Evolutionary conservation across 257 asterid genomes (phyloP), one percentile per base, ranked within the genome.

Genomic region (Lycium ferocissimum): DNA sequence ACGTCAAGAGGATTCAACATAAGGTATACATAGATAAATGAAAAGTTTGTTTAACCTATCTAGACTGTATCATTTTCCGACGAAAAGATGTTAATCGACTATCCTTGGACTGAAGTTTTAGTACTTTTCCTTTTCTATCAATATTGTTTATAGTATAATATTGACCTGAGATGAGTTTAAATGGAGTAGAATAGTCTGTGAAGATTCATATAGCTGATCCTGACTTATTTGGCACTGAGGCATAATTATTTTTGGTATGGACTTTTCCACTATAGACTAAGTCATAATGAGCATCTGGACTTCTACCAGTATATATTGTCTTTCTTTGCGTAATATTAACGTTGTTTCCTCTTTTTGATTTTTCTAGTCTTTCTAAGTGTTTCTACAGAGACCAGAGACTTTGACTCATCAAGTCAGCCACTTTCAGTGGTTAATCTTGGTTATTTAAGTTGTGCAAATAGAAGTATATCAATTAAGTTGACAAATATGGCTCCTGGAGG

Each of bases 401-500:
- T 80, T 58, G 84, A 70, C 79, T 76, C 9, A 35, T 37, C 20
- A 40, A 45, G 20, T 15, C 62, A 65, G 79, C 63, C 58, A 69
- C 47, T 69, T 75, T 73, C 59, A 43, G 35, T n/a, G 12, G 22
- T 62, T 43, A 66, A 43, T n/a, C 13, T 47, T 62, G 26, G 62
- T 6, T 51, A 51, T 53, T 76, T 22, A 53, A 76, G 26, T 14
- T 1, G 15, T 76, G 63, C 5, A 12, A 51, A 26, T 51, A 13
- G 13, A 76, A 76, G 82, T 26, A 65, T 20, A 85, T 58, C 78
- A 22, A 69, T 80, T 26, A 80, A 67, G 67, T 40, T 85, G 56
- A 43, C 45, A 66, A 67, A 63, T n/a, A 95, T 95, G 98, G 97
- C 96, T 86, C 94, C 91, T 12, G 92, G 91, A 43, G 90, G 91